Percentiles rank a stretch among this genome's conserved stretches.
Evolutionary conservation across 768 basidiomycete species (phyloP).

Genomic region (Cyclocybe aegerita): DNA sequence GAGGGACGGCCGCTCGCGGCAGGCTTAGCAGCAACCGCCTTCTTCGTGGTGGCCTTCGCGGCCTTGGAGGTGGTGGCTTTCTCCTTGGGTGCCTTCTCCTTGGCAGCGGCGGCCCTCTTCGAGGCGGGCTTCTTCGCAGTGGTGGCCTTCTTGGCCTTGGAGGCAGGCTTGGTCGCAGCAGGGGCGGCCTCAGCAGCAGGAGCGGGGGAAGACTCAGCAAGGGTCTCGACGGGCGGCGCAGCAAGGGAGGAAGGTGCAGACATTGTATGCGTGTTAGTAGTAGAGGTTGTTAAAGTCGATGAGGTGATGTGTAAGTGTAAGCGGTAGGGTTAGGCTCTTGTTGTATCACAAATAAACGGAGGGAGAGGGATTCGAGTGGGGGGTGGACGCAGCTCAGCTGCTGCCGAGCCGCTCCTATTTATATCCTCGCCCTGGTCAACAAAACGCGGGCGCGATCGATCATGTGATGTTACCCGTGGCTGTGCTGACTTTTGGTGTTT

Average conservation of each 20-base stretch:
- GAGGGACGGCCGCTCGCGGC: constrained; percentile 36
- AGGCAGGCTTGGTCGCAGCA: constrained; percentile 11
- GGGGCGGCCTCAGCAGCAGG: constrained; percentile 13
- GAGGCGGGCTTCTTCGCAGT: constrained; percentile 15
- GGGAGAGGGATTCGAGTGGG: constrained; percentile 5
- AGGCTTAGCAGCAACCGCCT: constrained; percentile 12
- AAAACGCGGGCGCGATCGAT: constrained; percentile 13
- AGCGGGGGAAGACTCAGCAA: constrained; percentile 17
- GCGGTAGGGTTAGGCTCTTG: constrained; percentile 5
- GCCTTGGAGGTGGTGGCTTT: constrained; percentile 20
- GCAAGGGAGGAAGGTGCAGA: background rate
- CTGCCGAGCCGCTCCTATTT: constrained; percentile 24
- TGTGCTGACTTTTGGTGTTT: constrained; percentile 38
- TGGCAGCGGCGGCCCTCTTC: constrained; percentile 14
- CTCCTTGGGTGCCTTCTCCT: constrained; percentile 21
- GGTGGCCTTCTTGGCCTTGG: constrained; percentile 17
- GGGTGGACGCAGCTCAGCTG: background rate
- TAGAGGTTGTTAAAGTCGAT: background rate
- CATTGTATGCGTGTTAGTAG: background rate
- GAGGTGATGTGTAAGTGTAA: constrained; percentile 1
- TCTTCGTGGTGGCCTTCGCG: constrained; percentile 19
- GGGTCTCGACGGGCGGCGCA: constrained; percentile 2
- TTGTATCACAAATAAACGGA: background rate
- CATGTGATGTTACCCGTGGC: constrained; percentile 28
- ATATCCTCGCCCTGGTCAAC: constrained; percentile 16